Evolutionary conservation across 1,139 yeast genomes (phyloP).

Genomic region (Yamadazyma jaroonii): DNA sequence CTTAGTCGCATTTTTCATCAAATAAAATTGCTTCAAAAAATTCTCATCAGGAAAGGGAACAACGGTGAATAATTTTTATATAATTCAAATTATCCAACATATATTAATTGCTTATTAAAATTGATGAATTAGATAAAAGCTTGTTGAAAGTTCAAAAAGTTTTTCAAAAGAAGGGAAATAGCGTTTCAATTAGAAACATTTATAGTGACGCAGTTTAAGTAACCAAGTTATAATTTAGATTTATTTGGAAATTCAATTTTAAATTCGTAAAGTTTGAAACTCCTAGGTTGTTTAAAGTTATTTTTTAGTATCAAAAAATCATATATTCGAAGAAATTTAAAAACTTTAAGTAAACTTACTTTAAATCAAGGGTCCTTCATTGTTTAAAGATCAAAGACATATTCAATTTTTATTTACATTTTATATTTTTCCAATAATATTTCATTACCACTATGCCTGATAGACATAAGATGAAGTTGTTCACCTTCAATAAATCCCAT

Average conservation of each 20-base stretch:
- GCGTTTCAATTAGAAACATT: no score
- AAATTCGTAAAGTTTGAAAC: no score
- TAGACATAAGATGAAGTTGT: slow-evolving; percentile 44
- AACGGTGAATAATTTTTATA: slow-evolving; percentile 1
- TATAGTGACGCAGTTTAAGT: no score
- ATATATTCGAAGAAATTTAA: no score
- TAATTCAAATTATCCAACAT: no score
- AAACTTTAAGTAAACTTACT: no score
- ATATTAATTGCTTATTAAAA: not conserved
- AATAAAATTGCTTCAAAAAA: slow-evolving; percentile 12
- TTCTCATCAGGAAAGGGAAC: slow-evolving; percentile 5
- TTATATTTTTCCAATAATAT: not conserved
- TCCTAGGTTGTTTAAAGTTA: no score
- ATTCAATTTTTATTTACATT: not conserved
- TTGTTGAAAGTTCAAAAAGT: no score
- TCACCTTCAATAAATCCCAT: slow-evolving; percentile 29
- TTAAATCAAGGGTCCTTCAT: not conserved
- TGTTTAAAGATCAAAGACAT: not conserved
- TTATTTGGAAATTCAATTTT: no score
- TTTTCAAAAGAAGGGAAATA: no score
- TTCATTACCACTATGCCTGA: slow-evolving; percentile 34
- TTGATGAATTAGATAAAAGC: not conserved
- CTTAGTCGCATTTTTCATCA: slow-evolving; percentile 10
- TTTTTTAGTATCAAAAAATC: no score
- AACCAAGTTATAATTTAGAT: no score